Percentiles rank a stretch among this genome's conserved stretches.
Evolutionary conservation across 495 filamentous ascomycete species (phyloP).

Genomic region (Hyaloscypha bicolor): DNA sequence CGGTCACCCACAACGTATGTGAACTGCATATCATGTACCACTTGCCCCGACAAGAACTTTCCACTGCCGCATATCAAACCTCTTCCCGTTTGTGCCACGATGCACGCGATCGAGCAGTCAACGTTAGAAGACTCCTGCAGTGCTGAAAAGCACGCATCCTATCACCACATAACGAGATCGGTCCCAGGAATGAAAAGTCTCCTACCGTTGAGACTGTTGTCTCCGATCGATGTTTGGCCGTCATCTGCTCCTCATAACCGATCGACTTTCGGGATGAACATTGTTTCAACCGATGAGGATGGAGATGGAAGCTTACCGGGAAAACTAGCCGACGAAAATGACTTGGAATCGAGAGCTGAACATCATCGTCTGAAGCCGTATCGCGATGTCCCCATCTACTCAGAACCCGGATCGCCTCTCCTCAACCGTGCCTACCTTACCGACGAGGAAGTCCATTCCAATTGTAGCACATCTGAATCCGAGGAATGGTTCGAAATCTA

Average conservation of each 20-base stretch:
- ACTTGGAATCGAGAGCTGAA: not conserved
- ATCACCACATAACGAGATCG: conserved; percentile 12
- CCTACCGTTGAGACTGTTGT: conserved; percentile 27
- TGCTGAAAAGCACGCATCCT: not conserved
- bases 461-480: not conserved
- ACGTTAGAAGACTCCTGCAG: not conserved
- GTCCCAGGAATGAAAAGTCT: conserved; percentile 31
- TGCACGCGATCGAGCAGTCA: conserved; percentile 8
- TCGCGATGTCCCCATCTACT: conserved; percentile 28
- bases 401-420: conserved; percentile 25
- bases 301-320: not conserved
- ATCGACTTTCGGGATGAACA: conserved; percentile 15
- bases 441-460: not conserved
- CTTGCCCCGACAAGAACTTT: not conserved
- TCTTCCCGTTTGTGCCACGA: conserved; percentile 1
- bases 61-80: not conserved
- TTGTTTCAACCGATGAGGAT: not conserved
- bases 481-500: conserved; percentile 1
- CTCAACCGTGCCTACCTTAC: conserved; percentile 19
- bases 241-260: conserved; percentile 3
- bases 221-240: conserved; percentile 10
- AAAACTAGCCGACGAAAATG: not conserved
- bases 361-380: conserved; percentile 3
- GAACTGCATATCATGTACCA: conserved; percentile 12
- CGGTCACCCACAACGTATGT: not conserved